A percentile compares a stretch with the other conserved stretches of the same genome.
These are phyloP conservation scores for Tylopilus sp. DNA, from an alignment of 1,284 basidiomycete genomes.

Conservation along the genomic window DNA sequence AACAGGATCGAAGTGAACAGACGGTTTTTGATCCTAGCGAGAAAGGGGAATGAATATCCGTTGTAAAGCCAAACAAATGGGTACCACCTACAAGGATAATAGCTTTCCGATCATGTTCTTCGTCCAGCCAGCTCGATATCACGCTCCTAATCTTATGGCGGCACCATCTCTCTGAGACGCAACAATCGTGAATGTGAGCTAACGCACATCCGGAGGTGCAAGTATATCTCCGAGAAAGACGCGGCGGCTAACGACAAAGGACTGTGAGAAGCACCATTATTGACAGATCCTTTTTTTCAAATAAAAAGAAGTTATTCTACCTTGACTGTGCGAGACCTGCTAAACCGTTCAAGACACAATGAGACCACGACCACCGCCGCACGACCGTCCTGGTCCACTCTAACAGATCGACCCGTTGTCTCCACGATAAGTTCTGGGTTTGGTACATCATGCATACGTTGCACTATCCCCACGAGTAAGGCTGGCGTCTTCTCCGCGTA, in stretches of 20 bases:
- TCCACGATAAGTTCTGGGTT: slow-evolving; percentile 42
- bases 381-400: slow-evolving; percentile 60
- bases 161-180: slow-evolving; percentile 76
- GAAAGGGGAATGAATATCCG: background rate
- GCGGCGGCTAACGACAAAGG: slow-evolving; percentile 37
- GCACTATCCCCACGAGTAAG: slow-evolving; percentile 62
- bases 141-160: slow-evolving; percentile 68
- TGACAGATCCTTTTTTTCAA: background rate
- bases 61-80: background rate
- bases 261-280: slow-evolving; percentile 14
- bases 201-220: slow-evolving; percentile 56
- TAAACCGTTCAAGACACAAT: slow-evolving; percentile 65
- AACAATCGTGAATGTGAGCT: slow-evolving; percentile 69
- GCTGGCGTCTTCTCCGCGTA: slow-evolving; percentile 59
- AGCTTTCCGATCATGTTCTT: slow-evolving; percentile 31
- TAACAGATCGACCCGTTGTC: slow-evolving; percentile 53
- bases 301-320: slow-evolving; percentile 43
- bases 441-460: slow-evolving; percentile 51
- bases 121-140: slow-evolving; percentile 59
- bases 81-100: slow-evolving; percentile 49
- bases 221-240: slow-evolving; percentile 60
- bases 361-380: slow-evolving; percentile 69
- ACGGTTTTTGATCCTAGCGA: slow-evolving; percentile 64
- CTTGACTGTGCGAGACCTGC: slow-evolving; percentile 61
- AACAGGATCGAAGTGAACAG: slow-evolving; percentile 77